Base-by-base conservation (phyloP, 2,329 filamentous ascomycete genomes). In the Fusarium ambrosium region DNA sequence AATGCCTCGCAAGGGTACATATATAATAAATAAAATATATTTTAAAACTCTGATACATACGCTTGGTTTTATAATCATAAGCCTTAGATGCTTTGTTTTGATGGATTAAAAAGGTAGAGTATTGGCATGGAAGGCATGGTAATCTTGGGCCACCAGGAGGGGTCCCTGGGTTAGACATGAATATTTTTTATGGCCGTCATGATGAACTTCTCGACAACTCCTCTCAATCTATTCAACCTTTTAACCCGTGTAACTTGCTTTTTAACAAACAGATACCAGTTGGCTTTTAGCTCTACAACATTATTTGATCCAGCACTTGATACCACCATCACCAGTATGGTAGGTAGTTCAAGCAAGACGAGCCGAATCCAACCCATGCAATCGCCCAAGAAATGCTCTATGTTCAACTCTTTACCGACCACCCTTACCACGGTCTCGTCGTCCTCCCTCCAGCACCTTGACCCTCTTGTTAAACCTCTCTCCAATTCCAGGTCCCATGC, bases 391-490 rank as follows among this genome's bases (percentile, higher is more conserved):
- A 63, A 64, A 37, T 36, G 11, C n/a, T 76, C 55, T 71, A 73
- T 56, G 13, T 34, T 53, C 24, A 48, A 24, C 11, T 51, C 18
- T 74, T 71, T 80, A 85, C 77, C 84, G 80, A 34, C 81, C 43
- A 45, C 20, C 81, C 77, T 86, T 87, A 58, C 85, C 84, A 66
- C 85, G 81, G 73, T 85, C 84, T 68, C 84, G 81, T 18, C 86
- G 84, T 24, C 87, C 87, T 27, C 80, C 80, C 68, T 89, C 87
- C 76, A 89, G 69, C 29, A 86, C 81, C 85, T 91, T 93, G 78
- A 91, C 86, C 82, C 89, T 90, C 85, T 94, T 94, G 79, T 91
- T 91, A 81, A 93, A 95, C 48, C 89, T 88, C 68, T 95, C 93
- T 27, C 95, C 95, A 79, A 95, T 91, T 68, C 90, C 89, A 8